These are phyloP conservation scores for Shiraia bambusicola DNA, from an alignment of 2,329 filamentous ascomycete genomes.

Conservation along the genomic window DNA sequence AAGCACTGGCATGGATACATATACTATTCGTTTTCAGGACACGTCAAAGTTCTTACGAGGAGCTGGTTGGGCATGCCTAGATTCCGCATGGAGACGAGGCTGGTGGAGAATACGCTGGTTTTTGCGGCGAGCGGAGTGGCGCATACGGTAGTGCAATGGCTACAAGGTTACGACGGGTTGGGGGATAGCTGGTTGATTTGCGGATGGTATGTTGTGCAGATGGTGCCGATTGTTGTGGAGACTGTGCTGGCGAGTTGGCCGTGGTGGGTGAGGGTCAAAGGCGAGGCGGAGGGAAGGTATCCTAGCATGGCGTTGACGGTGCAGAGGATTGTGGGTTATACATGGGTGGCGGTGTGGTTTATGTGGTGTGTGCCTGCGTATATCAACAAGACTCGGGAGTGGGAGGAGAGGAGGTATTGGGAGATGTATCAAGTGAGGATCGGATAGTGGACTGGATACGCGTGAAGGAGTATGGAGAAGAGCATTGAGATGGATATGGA, in stretches of 20 bases:
- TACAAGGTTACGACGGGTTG: conserved; percentile 3
- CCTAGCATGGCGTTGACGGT: neutral
- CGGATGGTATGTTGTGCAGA: conserved; percentile 19
- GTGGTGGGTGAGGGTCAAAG: conserved; percentile 1
- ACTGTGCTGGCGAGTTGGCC: conserved; percentile 8
- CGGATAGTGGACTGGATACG: no score
- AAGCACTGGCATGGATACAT: conserved; percentile 27
- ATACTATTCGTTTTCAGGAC: conserved; percentile 14
- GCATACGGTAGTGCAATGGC: conserved; percentile 16
- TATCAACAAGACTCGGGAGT: conserved; percentile 8
- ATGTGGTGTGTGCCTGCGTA: conserved; percentile 21
- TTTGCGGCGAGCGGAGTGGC: conserved; percentile 18
- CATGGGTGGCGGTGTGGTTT: conserved; percentile 20
- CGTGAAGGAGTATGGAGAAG: no score
- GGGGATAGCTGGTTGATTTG: conserved; percentile 16
- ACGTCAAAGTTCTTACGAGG: conserved; percentile 17
- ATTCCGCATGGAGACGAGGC: conserved; percentile 1
- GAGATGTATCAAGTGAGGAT: neutral
- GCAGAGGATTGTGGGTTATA: conserved; percentile 16
- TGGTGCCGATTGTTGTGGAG: conserved; percentile 21
- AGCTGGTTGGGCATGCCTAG: conserved; percentile 10
- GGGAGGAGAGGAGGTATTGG: conserved; percentile 12
- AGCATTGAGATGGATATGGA: no score
- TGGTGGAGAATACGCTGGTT: conserved; percentile 21
- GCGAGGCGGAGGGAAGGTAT: conserved; percentile 2